These are phyloP conservation scores for Galium porrigens DNA, from an alignment of 305 asterid genomes.

Conservation along the genomic window DNA sequence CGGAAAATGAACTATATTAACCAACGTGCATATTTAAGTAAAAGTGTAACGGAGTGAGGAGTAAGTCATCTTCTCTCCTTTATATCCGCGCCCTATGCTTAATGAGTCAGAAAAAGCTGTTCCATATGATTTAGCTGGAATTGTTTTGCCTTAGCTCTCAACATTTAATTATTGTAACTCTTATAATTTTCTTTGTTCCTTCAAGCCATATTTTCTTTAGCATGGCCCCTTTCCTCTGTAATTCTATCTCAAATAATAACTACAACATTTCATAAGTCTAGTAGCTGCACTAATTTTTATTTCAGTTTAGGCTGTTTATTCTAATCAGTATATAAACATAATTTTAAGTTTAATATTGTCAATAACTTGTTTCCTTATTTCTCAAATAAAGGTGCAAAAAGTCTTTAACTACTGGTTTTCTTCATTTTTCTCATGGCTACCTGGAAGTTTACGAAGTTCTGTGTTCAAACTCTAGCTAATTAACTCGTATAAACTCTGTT, in stretches of 20 bases:
- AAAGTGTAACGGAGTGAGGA: not conserved
- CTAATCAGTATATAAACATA: not conserved
- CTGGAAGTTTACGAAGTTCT: not conserved
- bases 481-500: not conserved
- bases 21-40: not conserved
- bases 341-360: not conserved
- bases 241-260: not conserved
- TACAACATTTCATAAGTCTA: not conserved
- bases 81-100: not conserved
- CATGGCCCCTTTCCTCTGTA: not conserved
- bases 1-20: not conserved
- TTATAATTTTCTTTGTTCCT: not conserved
- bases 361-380: not conserved
- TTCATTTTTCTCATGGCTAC: not conserved
- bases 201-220: not conserved
- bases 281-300: not conserved
- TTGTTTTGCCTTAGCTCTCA: not conserved
- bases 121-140: not conserved
- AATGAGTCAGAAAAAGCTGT: not conserved
- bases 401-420: not conserved
- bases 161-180: not conserved
- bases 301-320: not conserved
- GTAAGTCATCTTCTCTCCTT: not conserved
- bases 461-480: not conserved
- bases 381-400: not conserved